Base-by-base conservation (phyloP, 176 grass and related monocot species). In the Oryza brachyantha region DNA sequence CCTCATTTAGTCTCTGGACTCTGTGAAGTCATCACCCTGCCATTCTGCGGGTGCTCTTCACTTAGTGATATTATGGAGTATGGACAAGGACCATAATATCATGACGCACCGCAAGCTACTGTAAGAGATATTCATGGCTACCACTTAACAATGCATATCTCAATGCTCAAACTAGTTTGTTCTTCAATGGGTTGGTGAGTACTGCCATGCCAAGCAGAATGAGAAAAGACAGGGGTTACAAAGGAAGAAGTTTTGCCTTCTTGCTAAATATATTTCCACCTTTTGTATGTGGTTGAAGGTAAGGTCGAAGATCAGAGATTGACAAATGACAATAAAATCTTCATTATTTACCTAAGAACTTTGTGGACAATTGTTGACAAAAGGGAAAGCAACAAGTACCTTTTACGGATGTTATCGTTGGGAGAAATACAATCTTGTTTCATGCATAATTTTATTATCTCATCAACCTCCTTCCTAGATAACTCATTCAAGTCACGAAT, bases 361-460 rank as follows among this genome's bases (percentile, higher is more conserved):
- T 32, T 41, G 13, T 27, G 21, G 9, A 34, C 72, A 43, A 40
- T 65, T 58, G 10, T 17, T 31, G 17, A 21, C 72, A 58, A 58
- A 79, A 66, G 60, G n/a, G 24, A 59, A 38, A 70, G 12, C 10
- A 58, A 4, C 5, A 13, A 22, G 25, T 62, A 81, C 90, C 86
- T 81, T 81, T 91, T 81, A 71, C 86, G 78, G 74, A 87, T 82
- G 60, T 73, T 73, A 66, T 84, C 82, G 11, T 84, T 81, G 65
- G 63, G 78, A 57, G 85, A 78, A 34, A 88, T 84, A 70, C 86
- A 88, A 80, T 88, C 86, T 80, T 88, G 81, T 70, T 84, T 88
- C 86, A 88, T 84, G 81, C 86, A 88, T 43, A 75, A 34, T 80
- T 88, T 84, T 70, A 88, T 80, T 80, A 88, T 90, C 74, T 82